Percentiles rank a stretch among this genome's conserved stretches.
Conservation (phyloP, 2,329 filamentous ascomycete genomes). For the Colletotrichum somersetense region DNA sequence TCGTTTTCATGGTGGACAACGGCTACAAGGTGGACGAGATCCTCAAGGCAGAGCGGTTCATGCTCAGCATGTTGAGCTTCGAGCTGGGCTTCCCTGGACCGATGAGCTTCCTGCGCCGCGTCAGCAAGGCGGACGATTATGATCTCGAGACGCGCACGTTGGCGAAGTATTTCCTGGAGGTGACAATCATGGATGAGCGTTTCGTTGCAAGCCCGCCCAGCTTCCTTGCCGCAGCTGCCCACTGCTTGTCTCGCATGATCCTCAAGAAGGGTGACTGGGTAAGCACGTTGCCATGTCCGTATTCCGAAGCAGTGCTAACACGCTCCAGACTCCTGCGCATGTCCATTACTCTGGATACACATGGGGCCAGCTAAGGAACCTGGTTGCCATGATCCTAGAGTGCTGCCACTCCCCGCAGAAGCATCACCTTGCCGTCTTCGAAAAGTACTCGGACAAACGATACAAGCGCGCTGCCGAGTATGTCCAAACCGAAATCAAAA, state of each 20-base stretch:
- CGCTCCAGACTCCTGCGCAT: constrained; percentile 78
- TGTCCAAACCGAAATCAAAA: constrained; percentile 79
- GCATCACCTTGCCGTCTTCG: constrained; percentile 89
- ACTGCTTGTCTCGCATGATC: constrained; percentile 91
- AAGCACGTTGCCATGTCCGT: constrained; percentile 55
- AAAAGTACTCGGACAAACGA: constrained; percentile 90
- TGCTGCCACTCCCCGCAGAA: constrained; percentile 85
- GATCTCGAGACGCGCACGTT: constrained; percentile 94
- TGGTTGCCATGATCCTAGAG: constrained; percentile 84
- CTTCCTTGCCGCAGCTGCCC: constrained; percentile 90
- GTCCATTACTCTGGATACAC: constrained; percentile 96
- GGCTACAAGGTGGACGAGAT: constrained; percentile 93
- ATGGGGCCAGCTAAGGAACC: constrained; percentile 81
- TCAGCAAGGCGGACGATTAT: constrained; percentile 99
- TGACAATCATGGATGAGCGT: constrained; percentile 97
- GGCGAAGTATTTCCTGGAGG: constrained; percentile 97
- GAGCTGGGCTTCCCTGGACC: constrained; percentile 98
- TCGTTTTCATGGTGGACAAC: constrained; percentile 97
- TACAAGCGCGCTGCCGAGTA: constrained; percentile 88
- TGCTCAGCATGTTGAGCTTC: constrained; percentile 96
- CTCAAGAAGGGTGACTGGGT: constrained; percentile 95
- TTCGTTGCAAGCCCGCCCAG: constrained; percentile 93
- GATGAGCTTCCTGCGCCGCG: constrained; percentile 96
- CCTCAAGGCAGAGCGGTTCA: constrained; percentile 96
- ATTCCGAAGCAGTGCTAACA: constrained; percentile 51